A percentile compares a stretch with the other conserved stretches of the same genome.
phyloP scores from a whole-genome alignment of 495 filamentous ascomycete genomes.

The Daldinia childiae region DNA sequence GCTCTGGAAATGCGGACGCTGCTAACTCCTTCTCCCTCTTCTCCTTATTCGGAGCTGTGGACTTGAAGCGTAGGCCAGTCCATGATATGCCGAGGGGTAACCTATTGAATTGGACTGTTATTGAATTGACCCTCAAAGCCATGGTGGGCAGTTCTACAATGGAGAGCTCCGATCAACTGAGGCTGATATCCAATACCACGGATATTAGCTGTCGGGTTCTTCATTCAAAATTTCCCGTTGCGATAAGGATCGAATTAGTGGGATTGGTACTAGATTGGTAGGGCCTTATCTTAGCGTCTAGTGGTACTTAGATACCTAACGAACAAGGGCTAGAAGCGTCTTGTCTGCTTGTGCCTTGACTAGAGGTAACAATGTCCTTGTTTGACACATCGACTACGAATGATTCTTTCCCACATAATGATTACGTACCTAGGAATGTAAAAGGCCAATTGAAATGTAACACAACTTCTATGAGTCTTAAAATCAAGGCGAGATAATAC shows the following conservation, averaged over 20 bases:
- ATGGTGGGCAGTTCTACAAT: slow-evolving; percentile 28
- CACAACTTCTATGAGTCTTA: not conserved
- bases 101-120: slow-evolving; percentile 39
- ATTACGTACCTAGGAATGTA: not conserved
- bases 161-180: slow-evolving; percentile 12
- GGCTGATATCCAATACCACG: slow-evolving; percentile 16
- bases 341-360: too few species aligned
- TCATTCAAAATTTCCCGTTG: not conserved
- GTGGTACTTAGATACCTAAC: not conserved
- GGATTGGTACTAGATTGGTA: not conserved
- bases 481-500: not conserved
- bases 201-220: not conserved
- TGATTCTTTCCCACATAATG: not conserved
- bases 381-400: not conserved
- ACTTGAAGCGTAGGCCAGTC: slow-evolving; percentile 36
- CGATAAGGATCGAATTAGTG: slow-evolving; percentile 2
- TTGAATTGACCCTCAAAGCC: slow-evolving; percentile 39
- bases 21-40: slow-evolving; percentile 12
- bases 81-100: slow-evolving; percentile 38
- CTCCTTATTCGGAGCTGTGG: slow-evolving; percentile 1
- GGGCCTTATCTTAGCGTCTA: not conserved
- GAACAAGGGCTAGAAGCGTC: too few species aligned
- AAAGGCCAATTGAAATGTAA: not conserved
- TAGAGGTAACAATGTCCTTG: too few species aligned
- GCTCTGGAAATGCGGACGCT: slow-evolving; percentile 43